phyloP scores from a whole-genome alignment of 805 yeast genomes.

The Brettanomyces naardenensis region DNA sequence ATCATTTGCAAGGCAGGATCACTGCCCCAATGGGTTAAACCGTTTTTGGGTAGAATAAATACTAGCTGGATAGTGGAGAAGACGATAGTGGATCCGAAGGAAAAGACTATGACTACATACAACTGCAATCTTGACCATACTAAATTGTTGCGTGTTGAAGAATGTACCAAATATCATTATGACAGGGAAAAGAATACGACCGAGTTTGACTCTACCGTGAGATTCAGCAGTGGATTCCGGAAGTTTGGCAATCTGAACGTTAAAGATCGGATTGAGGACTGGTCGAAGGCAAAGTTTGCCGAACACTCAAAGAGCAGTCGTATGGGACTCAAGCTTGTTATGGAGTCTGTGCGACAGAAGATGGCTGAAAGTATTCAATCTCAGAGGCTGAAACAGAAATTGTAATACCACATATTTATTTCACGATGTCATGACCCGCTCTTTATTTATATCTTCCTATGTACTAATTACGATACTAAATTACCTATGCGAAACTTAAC shows the following conservation, averaged over 20 bases:
- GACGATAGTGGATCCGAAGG: conserved; percentile 59
- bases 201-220: conserved; percentile 43
- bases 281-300: conserved; percentile 68
- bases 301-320: conserved; percentile 61
- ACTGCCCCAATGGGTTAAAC: conserved; percentile 71
- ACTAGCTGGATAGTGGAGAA: conserved; percentile 80
- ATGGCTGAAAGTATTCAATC: conserved; percentile 1
- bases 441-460: background rate
- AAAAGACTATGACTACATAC: conserved; percentile 52
- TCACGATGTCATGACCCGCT: background rate
- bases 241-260: conserved; percentile 37
- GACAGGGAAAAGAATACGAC: conserved; percentile 28
- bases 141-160: conserved; percentile 70
- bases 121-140: conserved; percentile 82
- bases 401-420: background rate
- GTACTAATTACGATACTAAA: too few relatives aligned
- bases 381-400: background rate
- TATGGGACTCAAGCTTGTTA: conserved; percentile 69
- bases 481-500: conserved; percentile 64
- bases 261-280: conserved; percentile 67
- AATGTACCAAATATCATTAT: conserved; percentile 49
- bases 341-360: conserved; percentile 36
- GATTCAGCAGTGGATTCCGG: conserved; percentile 59
- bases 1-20: conserved; percentile 73
- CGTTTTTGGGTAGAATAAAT: conserved; percentile 61